Conservation (phyloP, 371 early-diverging fungal species). For the Saksenaea oblongispora region DNA sequence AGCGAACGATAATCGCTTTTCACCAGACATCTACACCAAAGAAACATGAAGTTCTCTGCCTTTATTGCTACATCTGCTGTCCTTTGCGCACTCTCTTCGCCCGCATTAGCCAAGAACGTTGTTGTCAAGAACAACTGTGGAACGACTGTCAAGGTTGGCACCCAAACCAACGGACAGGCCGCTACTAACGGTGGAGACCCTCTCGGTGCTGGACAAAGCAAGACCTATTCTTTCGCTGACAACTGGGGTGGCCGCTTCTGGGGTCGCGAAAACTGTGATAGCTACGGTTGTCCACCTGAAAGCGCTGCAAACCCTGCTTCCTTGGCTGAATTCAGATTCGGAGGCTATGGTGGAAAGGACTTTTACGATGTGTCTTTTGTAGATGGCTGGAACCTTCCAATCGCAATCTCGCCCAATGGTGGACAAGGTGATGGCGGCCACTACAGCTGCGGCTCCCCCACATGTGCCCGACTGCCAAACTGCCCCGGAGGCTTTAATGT, state of each 20-base stretch:
- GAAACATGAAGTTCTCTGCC: not conserved
- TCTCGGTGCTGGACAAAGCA: slow-evolving; percentile 6
- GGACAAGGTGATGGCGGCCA: slow-evolving; percentile 13
- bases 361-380: slow-evolving; percentile 50
- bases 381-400: slow-evolving; percentile 46
- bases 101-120: slow-evolving; percentile 9
- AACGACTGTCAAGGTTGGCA: slow-evolving; percentile 24
- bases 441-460: slow-evolving; percentile 39
- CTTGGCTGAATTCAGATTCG: slow-evolving; percentile 43
- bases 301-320: slow-evolving; percentile 35
- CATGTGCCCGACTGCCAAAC: slow-evolving; percentile 19
- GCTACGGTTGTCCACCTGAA: slow-evolving; percentile 20
- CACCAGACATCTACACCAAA: not conserved
- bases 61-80: not conserved
- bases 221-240: slow-evolving; percentile 9
- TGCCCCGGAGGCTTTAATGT: slow-evolving; percentile 38
- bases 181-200: not conserved
- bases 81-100: not conserved
- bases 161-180: slow-evolving; percentile 28
- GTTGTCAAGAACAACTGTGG: slow-evolving; percentile 13
- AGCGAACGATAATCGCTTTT: not conserved
- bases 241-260: slow-evolving; percentile 39
- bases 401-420: slow-evolving; percentile 27
- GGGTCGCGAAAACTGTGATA: slow-evolving; percentile 33
- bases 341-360: slow-evolving; percentile 25